These are phyloP conservation scores for Xerophyta viscosa DNA, from an alignment of 106 monocot species.

Conservation along the genomic window DNA sequence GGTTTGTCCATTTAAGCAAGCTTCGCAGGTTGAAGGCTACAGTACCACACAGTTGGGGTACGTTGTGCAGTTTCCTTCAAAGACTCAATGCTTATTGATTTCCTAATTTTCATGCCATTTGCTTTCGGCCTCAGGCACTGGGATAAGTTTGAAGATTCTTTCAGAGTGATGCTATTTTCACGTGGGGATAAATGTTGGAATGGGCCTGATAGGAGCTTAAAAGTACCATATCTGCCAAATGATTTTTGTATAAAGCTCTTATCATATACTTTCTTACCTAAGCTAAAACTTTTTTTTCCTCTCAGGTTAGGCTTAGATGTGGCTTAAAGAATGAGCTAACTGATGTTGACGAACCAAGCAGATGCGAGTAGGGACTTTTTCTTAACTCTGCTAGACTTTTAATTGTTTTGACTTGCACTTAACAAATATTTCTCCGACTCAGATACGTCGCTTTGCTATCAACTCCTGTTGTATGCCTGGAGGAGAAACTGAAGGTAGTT, in stretches of 20 bases:
- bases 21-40: conserved; percentile 84
- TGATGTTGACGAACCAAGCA: conserved; percentile 91
- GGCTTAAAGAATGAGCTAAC: conserved; percentile 83
- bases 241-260: background rate
- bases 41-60: conserved; percentile 84
- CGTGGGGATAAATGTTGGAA: conserved; percentile 96
- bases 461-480: conserved; percentile 64
- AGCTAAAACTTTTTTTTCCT: no score
- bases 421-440: conserved; percentile 2
- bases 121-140: conserved; percentile 35
- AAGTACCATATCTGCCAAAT: conserved; percentile 25
- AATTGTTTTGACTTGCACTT: background rate
- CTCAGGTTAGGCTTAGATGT: conserved; percentile 94
- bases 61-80: background rate
- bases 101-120: background rate
- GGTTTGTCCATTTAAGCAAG: conserved; percentile 96
- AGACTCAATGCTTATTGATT: background rate
- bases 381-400: background rate
- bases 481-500: conserved; percentile 72
- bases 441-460: conserved; percentile 75
- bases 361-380: conserved; percentile 81
- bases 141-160: conserved; percentile 96
- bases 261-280: conserved; percentile 4
- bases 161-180: conserved; percentile 69
- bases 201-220: conserved; percentile 93